These are phyloP conservation scores for Alternaria rosae DNA, from an alignment of 2,329 filamentous ascomycete genomes.

Conservation along the genomic window DNA sequence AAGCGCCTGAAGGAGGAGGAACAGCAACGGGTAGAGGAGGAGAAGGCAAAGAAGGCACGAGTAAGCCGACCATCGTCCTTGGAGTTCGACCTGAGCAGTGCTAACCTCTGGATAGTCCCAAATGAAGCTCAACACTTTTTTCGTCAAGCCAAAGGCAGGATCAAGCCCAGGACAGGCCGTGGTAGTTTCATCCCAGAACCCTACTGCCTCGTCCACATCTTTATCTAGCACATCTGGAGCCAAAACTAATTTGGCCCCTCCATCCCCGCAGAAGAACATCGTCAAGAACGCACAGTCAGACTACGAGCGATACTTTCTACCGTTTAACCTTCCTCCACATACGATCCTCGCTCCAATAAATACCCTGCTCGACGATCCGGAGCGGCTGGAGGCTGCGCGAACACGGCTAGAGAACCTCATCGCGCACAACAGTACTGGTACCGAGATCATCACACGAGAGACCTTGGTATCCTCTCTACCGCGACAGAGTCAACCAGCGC, in stretches of 20 bases:
- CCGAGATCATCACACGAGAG: slow-evolving; percentile 23
- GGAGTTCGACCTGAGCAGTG: slow-evolving; percentile 1
- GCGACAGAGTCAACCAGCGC: slow-evolving; percentile 19
- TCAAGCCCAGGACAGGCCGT: slow-evolving; percentile 34
- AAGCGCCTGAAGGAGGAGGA: slow-evolving; percentile 55
- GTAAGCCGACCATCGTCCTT: slow-evolving; percentile 39
- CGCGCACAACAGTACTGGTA: slow-evolving; percentile 18
- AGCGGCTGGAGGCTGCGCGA: slow-evolving; percentile 36
- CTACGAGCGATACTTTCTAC: slow-evolving; percentile 72
- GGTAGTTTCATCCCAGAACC: slow-evolving; percentile 46
- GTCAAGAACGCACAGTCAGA: slow-evolving; percentile 49
- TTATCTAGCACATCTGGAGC: slow-evolving; percentile 29
- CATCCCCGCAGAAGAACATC: slow-evolving; percentile 45
- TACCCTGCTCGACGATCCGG: slow-evolving; percentile 38
- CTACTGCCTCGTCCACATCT: slow-evolving; percentile 36
- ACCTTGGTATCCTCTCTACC: slow-evolving; percentile 30
- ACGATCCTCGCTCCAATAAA: slow-evolving; percentile 71
- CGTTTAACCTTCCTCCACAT: slow-evolving; percentile 79
- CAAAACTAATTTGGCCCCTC: slow-evolving; percentile 37
- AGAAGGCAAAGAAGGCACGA: slow-evolving; percentile 49
- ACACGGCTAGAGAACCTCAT: slow-evolving; percentile 39
- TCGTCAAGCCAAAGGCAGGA: slow-evolving; percentile 51
- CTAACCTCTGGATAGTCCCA: slow-evolving; percentile 46
- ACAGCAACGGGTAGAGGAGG: slow-evolving; percentile 54
- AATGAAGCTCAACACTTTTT: slow-evolving; percentile 55